Evolutionary conservation across 257 asterid genomes (phyloP).

Genomic region (Solanum dulcamara): DNA sequence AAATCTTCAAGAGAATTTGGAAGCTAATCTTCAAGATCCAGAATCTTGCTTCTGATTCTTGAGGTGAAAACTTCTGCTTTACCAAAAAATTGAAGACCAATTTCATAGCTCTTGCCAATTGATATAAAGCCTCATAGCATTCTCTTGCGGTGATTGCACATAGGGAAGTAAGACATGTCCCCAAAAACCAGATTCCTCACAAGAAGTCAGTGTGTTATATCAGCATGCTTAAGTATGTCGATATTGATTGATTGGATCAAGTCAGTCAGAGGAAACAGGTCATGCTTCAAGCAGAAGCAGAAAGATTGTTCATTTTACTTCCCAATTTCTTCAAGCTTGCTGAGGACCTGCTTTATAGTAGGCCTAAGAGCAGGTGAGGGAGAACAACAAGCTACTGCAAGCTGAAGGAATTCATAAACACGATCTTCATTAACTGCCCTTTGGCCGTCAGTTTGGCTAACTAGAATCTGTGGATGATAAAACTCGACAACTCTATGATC

Average conservation of each 20-base stretch:
- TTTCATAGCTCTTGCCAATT: background rate
- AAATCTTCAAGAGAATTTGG: background rate
- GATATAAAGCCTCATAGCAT: background rate
- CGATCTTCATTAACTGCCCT: constrained; percentile 28
- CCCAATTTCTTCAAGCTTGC: constrained; percentile 64
- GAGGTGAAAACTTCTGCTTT: background rate
- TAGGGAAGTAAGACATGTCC: background rate
- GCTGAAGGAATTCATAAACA: constrained; percentile 43
- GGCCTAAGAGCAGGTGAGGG: constrained; percentile 69
- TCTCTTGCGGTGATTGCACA: background rate
- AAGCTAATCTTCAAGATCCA: background rate
- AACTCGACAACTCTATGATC: constrained; percentile 47
- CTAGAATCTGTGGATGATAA: constrained; percentile 51
- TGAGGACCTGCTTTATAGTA: constrained; percentile 38
- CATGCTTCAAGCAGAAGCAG: background rate
- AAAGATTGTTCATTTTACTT: constrained; percentile 1
- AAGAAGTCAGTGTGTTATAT: background rate
- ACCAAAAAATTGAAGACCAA: background rate
- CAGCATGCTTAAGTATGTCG: background rate
- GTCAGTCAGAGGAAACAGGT: background rate
- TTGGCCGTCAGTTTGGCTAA: constrained; percentile 31
- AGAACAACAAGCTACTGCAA: constrained; percentile 84
- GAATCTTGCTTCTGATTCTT: background rate
- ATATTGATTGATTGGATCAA: background rate
- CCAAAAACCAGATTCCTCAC: background rate